Evolutionary conservation across 805 yeast genomes (phyloP), one percentile per base, ranked within the genome.

Genomic region (Wickerhamiella qilinensis): DNA sequence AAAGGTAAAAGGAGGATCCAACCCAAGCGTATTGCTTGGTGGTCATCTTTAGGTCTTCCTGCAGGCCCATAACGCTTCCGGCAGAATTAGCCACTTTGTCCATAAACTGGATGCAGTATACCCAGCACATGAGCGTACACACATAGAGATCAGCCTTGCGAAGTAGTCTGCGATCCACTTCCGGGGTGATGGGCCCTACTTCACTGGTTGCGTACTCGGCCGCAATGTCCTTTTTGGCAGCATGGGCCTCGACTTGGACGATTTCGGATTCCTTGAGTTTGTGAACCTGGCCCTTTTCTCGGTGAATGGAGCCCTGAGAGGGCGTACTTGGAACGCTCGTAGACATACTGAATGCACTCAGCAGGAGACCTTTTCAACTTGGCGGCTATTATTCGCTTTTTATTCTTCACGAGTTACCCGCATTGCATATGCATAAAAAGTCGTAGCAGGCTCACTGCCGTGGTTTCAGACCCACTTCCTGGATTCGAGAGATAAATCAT

Each of bases 1-100:
- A 85, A 27, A 78, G 51, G 48, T 73, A 75, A 46, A 74, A 73
- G 4, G 71, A 65, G 1, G 76, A 64, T 12, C 76, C 71, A 15
- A 67, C 55, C 75, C 78, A 69, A 35, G 43, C 38, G 35, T 48
- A 62, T 60, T 39, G 48, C 44, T 44, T 55, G 31, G 65, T 69
- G 40, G 47, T 45, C 69, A 71, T 69, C 42, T 56, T 56, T 45
- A 63, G 54, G 40, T 63, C 74, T 11, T 47, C 52, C 45, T 59
- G 55, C 37, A 67, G 55, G 33, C 73, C 76, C 65, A 67, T 60
- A 28, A 72, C 64, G 3, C 75, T 64, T 1, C 75, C 71, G 34
- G 64, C 67, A 20, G 71, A 60, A 33, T 61, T 65, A 5, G 77
- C 57, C 18, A 58, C 55, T 50, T 75, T 75, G 55, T 75, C 82